phyloP scores from a whole-genome alignment of 495 filamentous ascomycete species.

The Penicillium silybi region DNA sequence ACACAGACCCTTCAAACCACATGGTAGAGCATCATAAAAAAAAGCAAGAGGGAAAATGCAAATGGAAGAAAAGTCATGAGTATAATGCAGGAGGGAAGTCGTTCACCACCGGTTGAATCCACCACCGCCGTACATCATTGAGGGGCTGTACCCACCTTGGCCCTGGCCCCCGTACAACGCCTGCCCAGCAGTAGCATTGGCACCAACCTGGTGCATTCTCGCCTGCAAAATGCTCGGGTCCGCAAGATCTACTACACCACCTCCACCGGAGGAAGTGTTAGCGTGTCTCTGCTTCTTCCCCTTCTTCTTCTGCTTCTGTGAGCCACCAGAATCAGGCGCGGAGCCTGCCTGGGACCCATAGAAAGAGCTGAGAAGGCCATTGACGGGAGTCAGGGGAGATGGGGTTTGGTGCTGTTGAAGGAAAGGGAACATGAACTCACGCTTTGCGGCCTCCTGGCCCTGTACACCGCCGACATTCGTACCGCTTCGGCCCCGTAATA shows the following conservation, averaged over 20 bases:
- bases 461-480: conserved; percentile 55
- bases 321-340: conserved; percentile 72
- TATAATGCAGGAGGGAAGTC: conserved; percentile 8
- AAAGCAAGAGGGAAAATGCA: conserved; percentile 14
- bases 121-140: conserved; percentile 77
- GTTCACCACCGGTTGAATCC: conserved; percentile 72
- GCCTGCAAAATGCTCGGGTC: conserved; percentile 99
- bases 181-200: conserved; percentile 64
- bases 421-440: conserved; percentile 90
- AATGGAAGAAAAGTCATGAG: conserved; percentile 8
- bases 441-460: conserved; percentile 80
- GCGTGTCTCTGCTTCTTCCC: conserved; percentile 99
- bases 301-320: conserved; percentile 98
- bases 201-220: conserved; percentile 87
- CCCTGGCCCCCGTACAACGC: conserved; percentile 84
- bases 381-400: conserved; percentile 83
- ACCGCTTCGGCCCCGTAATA: conserved; percentile 60
- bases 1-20: conserved; percentile 16
- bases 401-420: conserved; percentile 78
- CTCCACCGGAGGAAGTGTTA: conserved; percentile 99
- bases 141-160: conserved; percentile 96
- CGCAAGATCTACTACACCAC: conserved; percentile 98
- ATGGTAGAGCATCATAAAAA: conserved; percentile 13
- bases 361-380: conserved; percentile 83
- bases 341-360: conserved; percentile 80